Conservation (phyloP, 1,284 basidiomycete species). For the Ustilago trichophora region DNA sequence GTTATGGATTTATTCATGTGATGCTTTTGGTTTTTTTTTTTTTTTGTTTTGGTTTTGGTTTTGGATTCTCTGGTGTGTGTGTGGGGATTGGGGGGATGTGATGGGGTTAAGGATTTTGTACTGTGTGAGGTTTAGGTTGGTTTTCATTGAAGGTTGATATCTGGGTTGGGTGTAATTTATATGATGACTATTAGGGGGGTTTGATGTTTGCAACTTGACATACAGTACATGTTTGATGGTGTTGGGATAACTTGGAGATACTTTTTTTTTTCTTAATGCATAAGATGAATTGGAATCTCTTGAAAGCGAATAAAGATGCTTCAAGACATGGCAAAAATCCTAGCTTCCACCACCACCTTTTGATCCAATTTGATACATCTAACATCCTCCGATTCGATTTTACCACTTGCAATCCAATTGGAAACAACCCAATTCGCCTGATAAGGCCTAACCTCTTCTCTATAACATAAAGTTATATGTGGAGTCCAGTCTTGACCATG, state of each 20-base stretch:
- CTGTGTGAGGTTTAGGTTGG: too few species aligned
- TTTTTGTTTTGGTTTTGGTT: background rate
- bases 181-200: too few species aligned
- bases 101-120: too few species aligned
- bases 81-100: too few species aligned
- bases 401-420: background rate
- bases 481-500: slow-evolving; percentile 66
- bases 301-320: too few species aligned
- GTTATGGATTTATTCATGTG: background rate
- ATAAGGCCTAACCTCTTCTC: slow-evolving; percentile 72
- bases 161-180: too few species aligned
- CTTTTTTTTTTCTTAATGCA: background rate
- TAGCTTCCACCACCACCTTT: background rate
- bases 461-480: slow-evolving; percentile 90
- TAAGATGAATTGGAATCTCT: too few species aligned
- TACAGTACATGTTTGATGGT: too few species aligned
- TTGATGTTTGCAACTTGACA: too few species aligned
- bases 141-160: too few species aligned
- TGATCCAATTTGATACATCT: background rate
- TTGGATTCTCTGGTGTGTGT: too few species aligned
- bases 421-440: slow-evolving; percentile 76
- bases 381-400: background rate
- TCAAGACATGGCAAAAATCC: slow-evolving; percentile 24
- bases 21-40: background rate
- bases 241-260: too few species aligned